phyloP scores from a whole-genome alignment of 306 rosid genomes.

The Rosa persica region DNA sequence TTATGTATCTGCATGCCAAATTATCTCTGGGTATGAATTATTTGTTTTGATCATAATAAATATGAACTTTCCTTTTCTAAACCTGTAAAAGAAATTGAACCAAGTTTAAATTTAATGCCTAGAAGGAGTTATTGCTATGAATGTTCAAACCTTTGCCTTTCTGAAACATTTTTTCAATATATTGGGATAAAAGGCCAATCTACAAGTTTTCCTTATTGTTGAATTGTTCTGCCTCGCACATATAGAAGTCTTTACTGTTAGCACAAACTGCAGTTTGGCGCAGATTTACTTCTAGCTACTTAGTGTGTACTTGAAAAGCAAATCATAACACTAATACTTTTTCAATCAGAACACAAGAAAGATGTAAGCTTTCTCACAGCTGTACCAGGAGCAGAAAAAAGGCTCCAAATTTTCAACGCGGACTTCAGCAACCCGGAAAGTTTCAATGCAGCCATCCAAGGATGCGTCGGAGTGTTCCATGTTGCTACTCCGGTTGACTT shows the following conservation, averaged over 20 bases:
- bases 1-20: background rate
- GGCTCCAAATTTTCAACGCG: conserved; percentile 38
- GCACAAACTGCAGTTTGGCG: background rate
- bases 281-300: background rate
- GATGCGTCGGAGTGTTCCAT: conserved; percentile 55
- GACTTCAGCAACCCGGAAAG: conserved; percentile 40
- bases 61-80: background rate
- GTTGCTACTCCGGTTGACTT: conserved; percentile 48
- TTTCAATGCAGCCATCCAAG: conserved; percentile 38
- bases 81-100: background rate
- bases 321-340: background rate
- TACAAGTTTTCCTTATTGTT: background rate
- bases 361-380: conserved; percentile 54
- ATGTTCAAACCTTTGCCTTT: background rate
- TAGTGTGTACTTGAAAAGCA: background rate
- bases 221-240: background rate
- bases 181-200: background rate
- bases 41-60: background rate
- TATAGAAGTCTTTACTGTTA: background rate
- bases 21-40: background rate
- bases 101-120: too few species aligned
- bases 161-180: too few species aligned
- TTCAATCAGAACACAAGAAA: conserved; percentile 24
- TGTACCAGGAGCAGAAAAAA: conserved; percentile 42
- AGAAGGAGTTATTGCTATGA: background rate